These are phyloP conservation scores for Saturnispora besseyi DNA, from an alignment of 805 yeast species.

Conservation along the genomic window DNA sequence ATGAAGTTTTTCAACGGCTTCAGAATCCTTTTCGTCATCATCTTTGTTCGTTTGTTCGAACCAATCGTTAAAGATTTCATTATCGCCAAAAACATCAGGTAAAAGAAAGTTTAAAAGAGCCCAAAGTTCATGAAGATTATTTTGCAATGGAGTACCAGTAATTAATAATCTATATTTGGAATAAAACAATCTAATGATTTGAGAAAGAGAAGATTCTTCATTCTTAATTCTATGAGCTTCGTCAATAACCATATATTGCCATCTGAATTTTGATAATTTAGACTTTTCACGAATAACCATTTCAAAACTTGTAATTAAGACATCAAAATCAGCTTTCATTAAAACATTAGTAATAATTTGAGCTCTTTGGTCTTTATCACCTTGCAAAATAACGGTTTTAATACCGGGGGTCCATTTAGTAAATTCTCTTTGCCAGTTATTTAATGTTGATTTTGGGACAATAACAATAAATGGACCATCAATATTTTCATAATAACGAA, in stretches of 20 bases:
- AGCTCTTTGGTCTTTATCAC: constrained; percentile 61
- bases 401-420: constrained; percentile 76
- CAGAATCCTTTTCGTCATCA: constrained; percentile 28
- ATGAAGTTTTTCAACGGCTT: constrained; percentile 53
- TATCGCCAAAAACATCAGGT: constrained; percentile 71
- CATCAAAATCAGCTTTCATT: constrained; percentile 59
- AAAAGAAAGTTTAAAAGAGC: constrained; percentile 66
- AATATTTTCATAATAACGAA: constrained; percentile 49
- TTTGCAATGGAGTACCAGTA: constrained; percentile 79
- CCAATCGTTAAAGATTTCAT: constrained; percentile 71
- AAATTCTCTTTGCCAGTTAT: constrained; percentile 74
- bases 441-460: constrained; percentile 74
- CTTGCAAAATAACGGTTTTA: constrained; percentile 59
- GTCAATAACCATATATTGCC: constrained; percentile 74
- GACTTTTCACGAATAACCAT: constrained; percentile 70
- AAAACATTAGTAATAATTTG: constrained; percentile 42
- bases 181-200: constrained; percentile 63
- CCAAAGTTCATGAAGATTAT: constrained; percentile 74
- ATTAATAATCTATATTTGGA: constrained; percentile 62
- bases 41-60: constrained; percentile 36
- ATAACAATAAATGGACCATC: constrained; percentile 70
- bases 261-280: constrained; percentile 52
- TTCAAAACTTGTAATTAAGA: constrained; percentile 63
- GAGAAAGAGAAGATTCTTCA: constrained; percentile 64
- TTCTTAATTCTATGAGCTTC: constrained; percentile 81